A percentile compares a stretch with the other conserved stretches of the same genome.
These are phyloP conservation scores for Leucosporidium scottii DNA, from an alignment of 768 basidiomycete genomes.

Conservation along the genomic window DNA sequence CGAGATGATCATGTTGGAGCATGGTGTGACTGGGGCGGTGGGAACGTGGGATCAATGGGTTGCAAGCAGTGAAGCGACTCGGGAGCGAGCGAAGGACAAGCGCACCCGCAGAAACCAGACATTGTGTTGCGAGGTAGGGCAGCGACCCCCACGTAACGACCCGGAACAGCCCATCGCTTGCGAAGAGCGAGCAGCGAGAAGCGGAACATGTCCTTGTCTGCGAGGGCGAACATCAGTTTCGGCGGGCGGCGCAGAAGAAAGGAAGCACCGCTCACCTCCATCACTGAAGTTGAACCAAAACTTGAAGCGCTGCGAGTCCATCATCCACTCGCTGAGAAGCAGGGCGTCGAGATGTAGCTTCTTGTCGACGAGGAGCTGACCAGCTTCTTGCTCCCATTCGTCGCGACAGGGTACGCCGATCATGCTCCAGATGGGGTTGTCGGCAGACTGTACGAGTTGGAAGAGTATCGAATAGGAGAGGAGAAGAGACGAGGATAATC, in stretches of 20 bases:
- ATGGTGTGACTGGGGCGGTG: slow-evolving; percentile 29
- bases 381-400: slow-evolving; percentile 48
- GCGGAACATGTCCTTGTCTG: slow-evolving; percentile 43
- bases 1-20: slow-evolving; percentile 42
- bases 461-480: background rate
- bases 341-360: slow-evolving; percentile 43
- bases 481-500: no score
- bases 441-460: slow-evolving; percentile 12
- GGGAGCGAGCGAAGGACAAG: no score
- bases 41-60: no score
- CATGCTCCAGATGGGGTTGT: slow-evolving; percentile 41
- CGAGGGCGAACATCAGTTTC: slow-evolving; percentile 3
- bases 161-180: slow-evolving; percentile 47
- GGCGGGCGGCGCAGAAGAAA: background rate
- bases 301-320: slow-evolving; percentile 38
- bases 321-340: slow-evolving; percentile 38
- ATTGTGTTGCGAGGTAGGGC: slow-evolving; percentile 41
- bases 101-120: slow-evolving; percentile 32
- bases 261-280: background rate
- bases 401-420: slow-evolving; percentile 45
- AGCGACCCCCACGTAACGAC: slow-evolving; percentile 44
- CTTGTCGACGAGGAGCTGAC: slow-evolving; percentile 47
- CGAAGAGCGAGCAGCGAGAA: slow-evolving; percentile 43
- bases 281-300: slow-evolving; percentile 42
- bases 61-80: no score